Percentiles rank a stretch among this genome's conserved stretches.
phyloP scores from a whole-genome alignment of 139 green algal genomes.

The Mesostigma viride region DNA sequence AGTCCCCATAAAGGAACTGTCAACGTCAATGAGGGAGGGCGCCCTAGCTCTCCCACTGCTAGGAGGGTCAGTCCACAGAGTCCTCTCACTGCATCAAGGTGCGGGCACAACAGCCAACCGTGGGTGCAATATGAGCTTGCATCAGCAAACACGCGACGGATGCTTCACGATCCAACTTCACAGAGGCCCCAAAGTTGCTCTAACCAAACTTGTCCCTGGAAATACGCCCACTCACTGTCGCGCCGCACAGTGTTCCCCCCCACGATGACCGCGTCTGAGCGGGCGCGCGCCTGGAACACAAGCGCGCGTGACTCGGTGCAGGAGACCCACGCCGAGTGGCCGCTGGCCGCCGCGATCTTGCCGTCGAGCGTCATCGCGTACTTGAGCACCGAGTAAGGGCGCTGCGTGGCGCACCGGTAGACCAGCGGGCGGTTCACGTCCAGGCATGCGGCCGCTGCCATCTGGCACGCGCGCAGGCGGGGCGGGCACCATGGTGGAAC shows the following conservation, averaged over 20 bases:
- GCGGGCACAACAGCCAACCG: not conserved
- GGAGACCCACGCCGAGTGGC: slow-evolving; percentile 90
- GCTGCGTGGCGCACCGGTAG: slow-evolving; percentile 57
- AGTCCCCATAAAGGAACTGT: too few species aligned
- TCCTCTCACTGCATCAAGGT: not conserved
- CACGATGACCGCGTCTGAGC: slow-evolving; percentile 81
- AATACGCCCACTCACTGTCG: slow-evolving; percentile 48
- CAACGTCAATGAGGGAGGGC: too few species aligned
- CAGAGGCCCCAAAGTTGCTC: too few species aligned
- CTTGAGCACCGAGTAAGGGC: slow-evolving; percentile 75
- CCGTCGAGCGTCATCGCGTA: slow-evolving; percentile 99
- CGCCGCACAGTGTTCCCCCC: slow-evolving; percentile 81
- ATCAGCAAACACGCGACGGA: too few species aligned
- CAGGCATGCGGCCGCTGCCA: slow-evolving; percentile 47
- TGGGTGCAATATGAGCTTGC: not conserved
- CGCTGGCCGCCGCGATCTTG: slow-evolving; percentile 86
- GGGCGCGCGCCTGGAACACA: slow-evolving; percentile 71
- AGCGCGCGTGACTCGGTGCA: slow-evolving; percentile 42
- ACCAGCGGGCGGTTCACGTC: slow-evolving; percentile 72
- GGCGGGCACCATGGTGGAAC: not conserved
- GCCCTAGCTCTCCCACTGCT: too few species aligned
- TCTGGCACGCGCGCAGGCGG: not conserved
- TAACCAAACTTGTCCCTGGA: too few species aligned
- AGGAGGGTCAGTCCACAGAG: too few species aligned
- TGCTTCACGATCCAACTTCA: too few species aligned